phyloP scores from a whole-genome alignment of 768 basidiomycete species.

The Suillus hirtellus region DNA sequence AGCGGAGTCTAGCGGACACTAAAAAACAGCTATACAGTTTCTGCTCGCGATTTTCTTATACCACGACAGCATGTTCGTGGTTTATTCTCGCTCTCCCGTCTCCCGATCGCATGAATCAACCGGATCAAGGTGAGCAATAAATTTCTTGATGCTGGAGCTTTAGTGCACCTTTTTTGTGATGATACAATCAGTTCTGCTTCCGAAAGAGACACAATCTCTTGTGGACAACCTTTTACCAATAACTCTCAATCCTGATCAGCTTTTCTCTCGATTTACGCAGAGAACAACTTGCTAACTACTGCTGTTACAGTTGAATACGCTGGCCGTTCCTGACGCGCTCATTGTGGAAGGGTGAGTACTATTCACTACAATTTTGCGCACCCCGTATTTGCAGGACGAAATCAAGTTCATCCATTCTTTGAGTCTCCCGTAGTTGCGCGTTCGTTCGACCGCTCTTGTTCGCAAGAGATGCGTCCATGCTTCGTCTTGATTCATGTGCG shows the following conservation, averaged over 20 bases:
- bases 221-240: constrained; percentile 62
- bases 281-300: constrained; percentile 10
- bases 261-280: not conserved
- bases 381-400: constrained; percentile 50
- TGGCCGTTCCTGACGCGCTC: not conserved
- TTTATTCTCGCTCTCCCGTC: constrained; percentile 7
- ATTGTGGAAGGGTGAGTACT: constrained; percentile 13
- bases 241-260: constrained; percentile 51
- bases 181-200: constrained; percentile 82
- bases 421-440: constrained; percentile 46
- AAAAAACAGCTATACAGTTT: constrained; percentile 43
- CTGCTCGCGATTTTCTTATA: constrained; percentile 6
- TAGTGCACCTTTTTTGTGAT: constrained; percentile 36
- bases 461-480: constrained; percentile 33
- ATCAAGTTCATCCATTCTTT: constrained; percentile 88
- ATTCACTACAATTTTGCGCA: not conserved
- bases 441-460: constrained; percentile 37
- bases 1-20: constrained; percentile 6
- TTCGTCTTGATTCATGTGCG: constrained; percentile 52
- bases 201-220: constrained; percentile 74
- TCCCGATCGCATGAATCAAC: constrained; percentile 12
- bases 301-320: not conserved
- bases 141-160: not conserved
- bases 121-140: constrained; percentile 6
- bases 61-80: not conserved